Evolutionary conservation across 2,329 filamentous ascomycete genomes (phyloP), one percentile per base, ranked within the genome.

Genomic region (Aspergillus tanneri): DNA sequence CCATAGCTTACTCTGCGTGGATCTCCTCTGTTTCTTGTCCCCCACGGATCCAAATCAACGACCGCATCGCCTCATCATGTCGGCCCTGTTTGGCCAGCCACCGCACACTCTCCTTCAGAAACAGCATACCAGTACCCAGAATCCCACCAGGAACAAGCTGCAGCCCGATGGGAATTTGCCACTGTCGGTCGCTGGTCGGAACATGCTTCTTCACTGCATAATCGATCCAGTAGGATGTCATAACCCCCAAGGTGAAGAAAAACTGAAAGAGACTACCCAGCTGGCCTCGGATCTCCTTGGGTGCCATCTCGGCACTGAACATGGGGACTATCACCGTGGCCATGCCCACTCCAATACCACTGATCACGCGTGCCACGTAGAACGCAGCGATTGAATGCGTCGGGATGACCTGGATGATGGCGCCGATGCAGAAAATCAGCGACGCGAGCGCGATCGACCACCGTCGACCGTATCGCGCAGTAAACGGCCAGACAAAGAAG

Each of bases 11-110:
- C 45, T 55, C 53, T 21, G 47, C 47, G 2, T 45, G 45, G 25
- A 57, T 43, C 18, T 57, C 54, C 1, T 51, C 49, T 4, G 50
- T 55, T 16, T 52, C 59, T 22, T 65, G 60, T 21, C 56, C 58
- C 2, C 62, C 63, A 2, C 78, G 71, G 27, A 80, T 73, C 77
- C 77, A 80, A 1, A 71, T 64, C 11, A 81, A 56, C 3, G 70
- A 74, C 38, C 72, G 54, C 53, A 73, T 64, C 1, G 76, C 77
- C 54, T 80, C 73, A 0, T 79, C 74, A 10, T 64, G 64, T 4
- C 72, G 66, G 3, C 72, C 75, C 23, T 70, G 73, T 60, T 77
- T 77, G 8, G 74, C 72, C 16, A 78, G 53, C 77, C 77, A 77
- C 30, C 75, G 64, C 2, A 68, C 64, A 53, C 72, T 76, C 64